Conservation (phyloP, 352 stramenopile species). For the Aphanomyces stellatus region DNA sequence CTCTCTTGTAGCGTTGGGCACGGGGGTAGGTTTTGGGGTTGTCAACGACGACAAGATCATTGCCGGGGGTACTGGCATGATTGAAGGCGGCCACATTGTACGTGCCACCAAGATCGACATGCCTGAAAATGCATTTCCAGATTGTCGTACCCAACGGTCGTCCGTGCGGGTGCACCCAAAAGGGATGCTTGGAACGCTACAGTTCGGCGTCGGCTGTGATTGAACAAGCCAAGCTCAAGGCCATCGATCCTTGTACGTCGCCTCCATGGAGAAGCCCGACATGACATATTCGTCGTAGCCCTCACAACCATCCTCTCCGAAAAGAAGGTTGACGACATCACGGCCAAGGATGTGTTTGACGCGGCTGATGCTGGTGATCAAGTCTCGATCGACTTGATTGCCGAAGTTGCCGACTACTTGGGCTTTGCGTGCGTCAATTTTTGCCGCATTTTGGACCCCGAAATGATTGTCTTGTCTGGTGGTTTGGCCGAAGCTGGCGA, state of each 20-base stretch:
- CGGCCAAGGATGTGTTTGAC: conserved; percentile 66
- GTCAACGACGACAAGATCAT: conserved; percentile 57
- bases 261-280: not conserved
- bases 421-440: conserved; percentile 78
- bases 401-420: conserved; percentile 73
- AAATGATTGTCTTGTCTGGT: conserved; percentile 78
- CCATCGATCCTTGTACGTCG: not conserved
- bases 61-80: conserved; percentile 49
- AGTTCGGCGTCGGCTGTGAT: conserved; percentile 64
- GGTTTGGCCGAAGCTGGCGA: conserved; percentile 69
- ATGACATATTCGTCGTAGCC: conserved; percentile 20
- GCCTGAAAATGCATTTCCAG: conserved; percentile 20
- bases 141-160: conserved; percentile 78
- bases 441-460: conserved; percentile 60
- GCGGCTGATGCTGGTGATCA: conserved; percentile 52
- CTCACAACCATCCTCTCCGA: conserved; percentile 39
- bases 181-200: conserved; percentile 70
- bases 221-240: conserved; percentile 35
- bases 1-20: conserved; percentile 47
- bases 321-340: conserved; percentile 39
- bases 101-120: not conserved
- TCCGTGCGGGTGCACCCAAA: conserved; percentile 58
- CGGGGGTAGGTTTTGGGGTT: conserved; percentile 58
- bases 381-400: conserved; percentile 58
- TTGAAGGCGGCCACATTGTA: conserved; percentile 78